Evolutionary conservation across 192 early-diverging fungal species (phyloP), one percentile per base, ranked within the genome.

Genomic region (Coemansia sp.): DNA sequence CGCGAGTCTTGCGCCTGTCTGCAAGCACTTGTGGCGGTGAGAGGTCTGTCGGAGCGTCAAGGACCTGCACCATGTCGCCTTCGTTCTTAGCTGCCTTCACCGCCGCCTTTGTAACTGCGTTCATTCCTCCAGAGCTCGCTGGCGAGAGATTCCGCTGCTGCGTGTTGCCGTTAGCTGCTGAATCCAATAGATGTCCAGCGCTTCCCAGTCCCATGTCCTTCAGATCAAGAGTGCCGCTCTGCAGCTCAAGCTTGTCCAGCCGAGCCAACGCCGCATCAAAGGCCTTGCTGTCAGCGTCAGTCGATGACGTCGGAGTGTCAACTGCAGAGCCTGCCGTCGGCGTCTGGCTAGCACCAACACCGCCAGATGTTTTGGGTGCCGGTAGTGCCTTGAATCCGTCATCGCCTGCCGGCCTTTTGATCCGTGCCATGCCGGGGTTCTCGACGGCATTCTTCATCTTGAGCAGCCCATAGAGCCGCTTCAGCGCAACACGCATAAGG

Each of bases 401-500:
- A 14, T 71, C 73, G 55, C 34, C 55, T 11, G 17, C 34, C 15
- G 17, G 61, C 55, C 59, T 68, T 79, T 63, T 60, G 55, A 62
- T 49, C 42, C 78, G 65, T 9, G 52, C 53, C 54, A 64, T 55
- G 38, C 53, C 43, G 6, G 73, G 69, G 23, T 75, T 75, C 66
- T 81, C 78, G 5, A 81, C 72, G 5, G 79, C 79, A 33, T 74
- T 82, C 67, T 82, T 82, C 71, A 79, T 76, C 71, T 90, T 85
- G 25, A 99, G 80, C 43, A 93, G 71, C 25, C 84, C 85, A 66
- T 92, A 95, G 25, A 99, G 82, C 23, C 92, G 82, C 58, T 88
- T 87, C 49, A 97, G 78, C 19, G 91, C 91, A 20, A 92, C 89
- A 9, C 88, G 85, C 75, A 99, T 77, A 38, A 95, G 71, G 74